Conservation (phyloP, 495 filamentous ascomycete species). For the Penicillium samsonianum region DNA sequence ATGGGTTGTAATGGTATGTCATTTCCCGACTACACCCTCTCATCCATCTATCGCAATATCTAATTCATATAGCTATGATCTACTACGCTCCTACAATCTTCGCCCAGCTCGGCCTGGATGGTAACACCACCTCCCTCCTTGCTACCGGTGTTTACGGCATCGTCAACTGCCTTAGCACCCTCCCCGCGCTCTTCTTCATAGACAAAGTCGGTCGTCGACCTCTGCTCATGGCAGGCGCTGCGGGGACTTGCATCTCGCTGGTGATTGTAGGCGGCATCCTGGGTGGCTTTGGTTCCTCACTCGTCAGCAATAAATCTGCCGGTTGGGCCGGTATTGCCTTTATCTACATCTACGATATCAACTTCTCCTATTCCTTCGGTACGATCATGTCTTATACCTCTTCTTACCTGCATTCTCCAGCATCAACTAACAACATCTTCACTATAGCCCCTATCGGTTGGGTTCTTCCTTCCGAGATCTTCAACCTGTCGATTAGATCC, state of each 20-base stretch:
- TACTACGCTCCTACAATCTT: slow-evolving; percentile 80
- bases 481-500: slow-evolving; percentile 41
- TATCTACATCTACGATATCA: slow-evolving; percentile 80
- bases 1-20: slow-evolving; percentile 54
- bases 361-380: slow-evolving; percentile 66
- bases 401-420: background rate
- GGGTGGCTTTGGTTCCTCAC: slow-evolving; percentile 60
- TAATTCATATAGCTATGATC: slow-evolving; percentile 62
- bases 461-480: slow-evolving; percentile 46
- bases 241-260: slow-evolving; percentile 61
- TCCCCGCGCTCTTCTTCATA: slow-evolving; percentile 72
- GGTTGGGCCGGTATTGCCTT: slow-evolving; percentile 80
- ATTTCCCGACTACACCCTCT: too few species aligned
- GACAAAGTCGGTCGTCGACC: slow-evolving; percentile 73
- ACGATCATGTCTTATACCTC: slow-evolving; percentile 2
- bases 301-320: slow-evolving; percentile 59
- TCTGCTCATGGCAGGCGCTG: slow-evolving; percentile 47
- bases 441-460: slow-evolving; percentile 42
- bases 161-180: slow-evolving; percentile 73
- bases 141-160: slow-evolving; percentile 82
- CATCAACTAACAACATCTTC: slow-evolving; percentile 6
- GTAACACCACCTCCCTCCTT: slow-evolving; percentile 66
- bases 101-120: slow-evolving; percentile 61
- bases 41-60: background rate
- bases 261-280: slow-evolving; percentile 76